phyloP scores from a whole-genome alignment of 495 filamentous ascomycete species.

The Aspergillus ostianus region DNA sequence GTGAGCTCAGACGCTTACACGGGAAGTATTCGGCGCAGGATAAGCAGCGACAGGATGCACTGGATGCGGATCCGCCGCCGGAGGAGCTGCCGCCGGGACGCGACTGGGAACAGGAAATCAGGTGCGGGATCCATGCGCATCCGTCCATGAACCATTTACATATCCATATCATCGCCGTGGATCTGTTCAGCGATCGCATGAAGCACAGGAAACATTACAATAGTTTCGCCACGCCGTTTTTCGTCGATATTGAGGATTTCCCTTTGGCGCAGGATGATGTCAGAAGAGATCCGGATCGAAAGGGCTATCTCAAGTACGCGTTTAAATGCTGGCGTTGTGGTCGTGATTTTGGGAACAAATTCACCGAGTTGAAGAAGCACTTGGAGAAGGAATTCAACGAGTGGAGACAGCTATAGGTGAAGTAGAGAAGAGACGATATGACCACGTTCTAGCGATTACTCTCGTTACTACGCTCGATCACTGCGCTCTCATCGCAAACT shows the following conservation, averaged over 20 bases:
- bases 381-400: slow-evolving; percentile 74
- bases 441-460: neutral
- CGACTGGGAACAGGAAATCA: slow-evolving; percentile 76
- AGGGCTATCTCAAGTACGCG: slow-evolving; percentile 59
- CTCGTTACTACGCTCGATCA: neutral
- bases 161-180: slow-evolving; percentile 78
- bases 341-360: slow-evolving; percentile 66
- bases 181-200: slow-evolving; percentile 66
- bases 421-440: neutral
- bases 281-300: slow-evolving; percentile 51
- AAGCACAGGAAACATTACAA: slow-evolving; percentile 90
- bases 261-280: slow-evolving; percentile 64
- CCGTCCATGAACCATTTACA: slow-evolving; percentile 95
- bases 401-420: slow-evolving; percentile 68
- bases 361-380: slow-evolving; percentile 74
- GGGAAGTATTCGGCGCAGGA: slow-evolving; percentile 64
- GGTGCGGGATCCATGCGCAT: slow-evolving; percentile 75
- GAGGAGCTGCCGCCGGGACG: slow-evolving; percentile 64
- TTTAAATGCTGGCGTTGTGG: slow-evolving; percentile 87
- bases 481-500: neutral
- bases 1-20: slow-evolving; percentile 71
- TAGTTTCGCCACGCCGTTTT: slow-evolving; percentile 85
- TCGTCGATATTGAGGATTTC: slow-evolving; percentile 77
- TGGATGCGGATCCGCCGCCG: slow-evolving; percentile 43
- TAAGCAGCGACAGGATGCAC: slow-evolving; percentile 50